Conservation (phyloP, 2,329 filamentous ascomycete genomes). For the Verruconis gallopava region DNA sequence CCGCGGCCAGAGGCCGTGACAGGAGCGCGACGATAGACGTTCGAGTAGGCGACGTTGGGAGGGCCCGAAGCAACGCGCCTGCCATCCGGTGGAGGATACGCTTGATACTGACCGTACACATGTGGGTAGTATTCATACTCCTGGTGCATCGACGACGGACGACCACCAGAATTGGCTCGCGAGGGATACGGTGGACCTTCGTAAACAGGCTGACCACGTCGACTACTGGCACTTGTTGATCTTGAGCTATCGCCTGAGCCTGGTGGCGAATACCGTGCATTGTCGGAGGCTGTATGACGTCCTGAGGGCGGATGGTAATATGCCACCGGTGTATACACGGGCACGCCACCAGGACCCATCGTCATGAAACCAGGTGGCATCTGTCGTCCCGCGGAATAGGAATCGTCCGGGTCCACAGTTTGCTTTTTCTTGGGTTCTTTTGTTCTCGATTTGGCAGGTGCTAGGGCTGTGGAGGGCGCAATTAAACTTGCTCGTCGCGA, state of each 20-base stretch:
- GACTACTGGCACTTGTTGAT: conserved; percentile 2
- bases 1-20: conserved; percentile 15
- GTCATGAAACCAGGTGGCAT: conserved; percentile 8
- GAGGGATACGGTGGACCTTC: conserved; percentile 4
- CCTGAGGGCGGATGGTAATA: not conserved
- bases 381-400: not conserved
- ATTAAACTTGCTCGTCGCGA: conserved; percentile 5
- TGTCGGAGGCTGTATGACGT: conserved; percentile 4
- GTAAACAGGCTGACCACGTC: not conserved
- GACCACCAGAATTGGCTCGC: not conserved
- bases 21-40: conserved; percentile 24
- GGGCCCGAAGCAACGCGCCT: conserved; percentile 9
- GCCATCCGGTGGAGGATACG: not conserved
- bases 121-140: not conserved
- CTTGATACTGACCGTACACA: conserved; percentile 2
- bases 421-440: not conserved
- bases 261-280: not conserved
- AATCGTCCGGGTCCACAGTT: not conserved
- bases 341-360: conserved; percentile 2
- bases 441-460: conserved; percentile 3
- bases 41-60: conserved; percentile 10
- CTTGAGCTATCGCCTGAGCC: conserved; percentile 6
- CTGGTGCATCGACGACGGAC: not conserved
- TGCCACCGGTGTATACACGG: conserved; percentile 6
- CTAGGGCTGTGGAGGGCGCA: not conserved